Evolutionary conservation across 2,329 filamentous ascomycete genomes (phyloP), one percentile per base, ranked within the genome.

Genomic region (Colletotrichum graminicola): DNA sequence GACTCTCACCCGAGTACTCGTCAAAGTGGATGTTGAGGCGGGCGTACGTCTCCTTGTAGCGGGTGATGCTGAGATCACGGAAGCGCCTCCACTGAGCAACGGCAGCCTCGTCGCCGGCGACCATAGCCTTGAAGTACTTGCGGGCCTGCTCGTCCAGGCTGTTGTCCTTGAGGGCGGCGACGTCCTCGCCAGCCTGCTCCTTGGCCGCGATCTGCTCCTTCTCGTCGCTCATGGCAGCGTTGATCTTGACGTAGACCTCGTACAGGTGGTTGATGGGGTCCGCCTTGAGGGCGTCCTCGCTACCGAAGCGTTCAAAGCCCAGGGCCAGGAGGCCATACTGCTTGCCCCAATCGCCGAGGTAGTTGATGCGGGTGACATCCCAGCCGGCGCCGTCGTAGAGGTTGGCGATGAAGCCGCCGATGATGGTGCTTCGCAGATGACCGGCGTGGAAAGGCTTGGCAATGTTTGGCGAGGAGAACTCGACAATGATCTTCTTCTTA

Each of bases 381-480:
- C 92, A 94, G 61, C 92, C 93, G 43, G 90, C 90, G 41, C 84
- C 84, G 76, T 91, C 86, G 79, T 94, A 92, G 23, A 94, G 82
- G 78, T 94, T 94, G 29, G 91, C 84, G 51, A 94, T 84, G 82
- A 94, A 94, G 49, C 92, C 92, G 60, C 92, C 92, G 72, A 94
- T 94, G 78, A 94, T 94, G 47, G 92, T 95, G 76, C 90, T 92
- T 77, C 93, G 87, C 76, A 94, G 84, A 80, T 95, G 92, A 16
- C 92, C 92, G 49, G 92, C 92, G 78, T 94, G 92, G 84, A 94
- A 94, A 32, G 92, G 93, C 82, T 95, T 95, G 56, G 93, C 93
- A 71, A 96, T 94, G 79, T 96, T 96, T 62, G 94, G 93, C 10
- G 92, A 94, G 10, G 92, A 94, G 81, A 95, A 96, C 78, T 96